Conservation (phyloP, 2,329 filamentous ascomycete species). For the Fusarium nanum region DNA sequence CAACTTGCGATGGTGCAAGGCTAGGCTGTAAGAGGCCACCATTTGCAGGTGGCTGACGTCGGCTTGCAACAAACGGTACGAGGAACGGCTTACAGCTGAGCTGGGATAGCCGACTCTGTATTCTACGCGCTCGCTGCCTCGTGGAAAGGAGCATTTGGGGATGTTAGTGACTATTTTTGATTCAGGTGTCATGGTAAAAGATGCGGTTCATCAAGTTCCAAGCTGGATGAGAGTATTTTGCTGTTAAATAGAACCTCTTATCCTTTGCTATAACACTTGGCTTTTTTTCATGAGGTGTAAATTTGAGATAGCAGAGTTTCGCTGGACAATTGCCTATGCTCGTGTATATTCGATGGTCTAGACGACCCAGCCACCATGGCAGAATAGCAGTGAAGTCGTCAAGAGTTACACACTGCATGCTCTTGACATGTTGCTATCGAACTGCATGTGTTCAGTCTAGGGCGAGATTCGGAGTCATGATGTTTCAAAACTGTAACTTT, state of each 20-base stretch:
- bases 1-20: not conserved
- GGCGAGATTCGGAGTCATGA: no score
- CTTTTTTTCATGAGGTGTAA: no score
- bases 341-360: not conserved
- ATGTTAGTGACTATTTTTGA: not conserved
- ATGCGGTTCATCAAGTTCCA: not conserved
- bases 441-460: slow-evolving; percentile 20
- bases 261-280: no score
- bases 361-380: not conserved
- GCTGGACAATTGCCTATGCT: not conserved
- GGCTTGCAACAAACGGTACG: not conserved
- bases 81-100: not conserved
- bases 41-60: not conserved
- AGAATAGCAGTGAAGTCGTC: no score
- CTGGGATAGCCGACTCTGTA: not conserved
- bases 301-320: not conserved
- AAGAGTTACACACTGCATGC: not conserved
- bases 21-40: no score
- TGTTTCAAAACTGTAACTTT: no score
- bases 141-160: not conserved
- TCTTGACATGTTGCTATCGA: slow-evolving; percentile 6
- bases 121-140: not conserved
- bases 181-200: no score
- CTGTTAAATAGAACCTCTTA: no score
- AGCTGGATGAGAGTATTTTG: no score